Evolutionary conservation across 2,329 filamentous ascomycete genomes (phyloP).

Genomic region (Xylaria sp.): DNA sequence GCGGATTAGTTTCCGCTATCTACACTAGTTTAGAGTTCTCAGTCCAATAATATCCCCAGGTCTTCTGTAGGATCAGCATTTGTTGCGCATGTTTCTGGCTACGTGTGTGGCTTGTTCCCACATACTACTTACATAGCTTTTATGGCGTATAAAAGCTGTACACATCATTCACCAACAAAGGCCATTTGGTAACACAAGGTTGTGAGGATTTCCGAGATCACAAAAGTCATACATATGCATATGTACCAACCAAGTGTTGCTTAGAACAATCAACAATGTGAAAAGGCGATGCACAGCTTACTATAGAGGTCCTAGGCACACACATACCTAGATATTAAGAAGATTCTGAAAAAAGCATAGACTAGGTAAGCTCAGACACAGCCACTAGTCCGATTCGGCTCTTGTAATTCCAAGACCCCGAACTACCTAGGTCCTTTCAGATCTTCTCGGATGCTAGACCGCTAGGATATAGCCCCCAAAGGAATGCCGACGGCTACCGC

Average conservation of each 20-base stretch:
- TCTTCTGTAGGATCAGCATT: background rate
- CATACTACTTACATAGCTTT: background rate
- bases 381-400: background rate
- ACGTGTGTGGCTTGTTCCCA: too few species aligned
- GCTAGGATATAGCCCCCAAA: background rate
- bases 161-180: background rate
- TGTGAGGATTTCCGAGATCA: slow-evolving; percentile 6
- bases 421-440: background rate
- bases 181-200: slow-evolving; percentile 8
- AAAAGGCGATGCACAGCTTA: slow-evolving; percentile 23
- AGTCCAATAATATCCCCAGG: background rate
- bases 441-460: background rate
- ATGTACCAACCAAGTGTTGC: slow-evolving; percentile 4
- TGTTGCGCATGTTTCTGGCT: background rate
- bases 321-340: background rate
- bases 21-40: background rate
- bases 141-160: too few species aligned
- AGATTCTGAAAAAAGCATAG: slow-evolving; percentile 6
- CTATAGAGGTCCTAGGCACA: slow-evolving; percentile 24
- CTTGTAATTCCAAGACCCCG: background rate
- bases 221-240: background rate
- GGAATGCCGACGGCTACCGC: too few species aligned
- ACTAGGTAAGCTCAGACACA: slow-evolving; percentile 1
- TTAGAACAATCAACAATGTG: slow-evolving; percentile 4
- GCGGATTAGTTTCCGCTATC: background rate